Conservation (phyloP, 305 asterid species). For the Solanum chacoense region DNA sequence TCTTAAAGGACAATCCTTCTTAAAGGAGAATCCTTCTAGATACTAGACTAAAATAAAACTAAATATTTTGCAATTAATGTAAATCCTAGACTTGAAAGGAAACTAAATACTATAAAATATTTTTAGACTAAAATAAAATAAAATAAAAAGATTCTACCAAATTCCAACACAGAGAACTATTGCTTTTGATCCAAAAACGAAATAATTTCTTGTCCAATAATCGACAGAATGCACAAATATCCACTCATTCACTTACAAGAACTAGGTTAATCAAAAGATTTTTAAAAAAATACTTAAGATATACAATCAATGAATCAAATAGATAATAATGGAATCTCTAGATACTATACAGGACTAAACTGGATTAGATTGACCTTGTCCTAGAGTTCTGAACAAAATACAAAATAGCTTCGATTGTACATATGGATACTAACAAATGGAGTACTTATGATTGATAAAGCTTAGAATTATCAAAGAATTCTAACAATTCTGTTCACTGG, state of each 20-base stretch:
- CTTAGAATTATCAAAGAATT: conserved; percentile 27
- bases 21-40: too few relatives aligned
- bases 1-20: too few relatives aligned
- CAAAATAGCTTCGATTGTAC: background rate
- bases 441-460: conserved; percentile 5
- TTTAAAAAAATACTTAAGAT: background rate
- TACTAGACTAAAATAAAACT: too few relatives aligned
- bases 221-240: background rate
- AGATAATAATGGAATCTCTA: background rate
- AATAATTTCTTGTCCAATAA: background rate
- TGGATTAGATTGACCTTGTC: background rate
- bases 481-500: conserved; percentile 32
- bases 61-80: too few relatives aligned
- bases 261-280: background rate
- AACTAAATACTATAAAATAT: too few relatives aligned
- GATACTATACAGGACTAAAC: background rate
- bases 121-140: too few relatives aligned
- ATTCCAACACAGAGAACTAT: background rate
- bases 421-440: conserved; percentile 26
- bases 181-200: background rate
- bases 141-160: too few relatives aligned
- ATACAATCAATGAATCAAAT: background rate
- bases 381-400: background rate
- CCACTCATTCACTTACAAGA: background rate
- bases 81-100: too few relatives aligned